Evolutionary conservation across 768 basidiomycete genomes (phyloP).

Genomic region (Leccinum rimulosum): DNA sequence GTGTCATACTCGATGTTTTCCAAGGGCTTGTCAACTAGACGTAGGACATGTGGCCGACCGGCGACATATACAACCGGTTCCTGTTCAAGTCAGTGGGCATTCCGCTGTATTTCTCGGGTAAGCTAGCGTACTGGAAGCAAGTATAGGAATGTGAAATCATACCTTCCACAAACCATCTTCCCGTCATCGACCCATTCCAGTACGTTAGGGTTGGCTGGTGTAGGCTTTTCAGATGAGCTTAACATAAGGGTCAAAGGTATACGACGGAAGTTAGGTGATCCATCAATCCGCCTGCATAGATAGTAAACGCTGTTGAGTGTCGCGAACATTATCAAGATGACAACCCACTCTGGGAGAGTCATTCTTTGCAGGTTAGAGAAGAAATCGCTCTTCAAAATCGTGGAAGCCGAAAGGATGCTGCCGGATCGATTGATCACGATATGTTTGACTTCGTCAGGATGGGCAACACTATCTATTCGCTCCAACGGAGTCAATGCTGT

Average conservation of each 20-base stretch:
- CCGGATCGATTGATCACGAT: constrained; percentile 85
- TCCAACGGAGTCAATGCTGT: constrained; percentile 80
- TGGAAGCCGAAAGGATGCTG: constrained; percentile 82
- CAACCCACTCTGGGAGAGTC: constrained; percentile 83
- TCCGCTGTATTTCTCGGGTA: constrained; percentile 48
- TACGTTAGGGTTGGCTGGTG: constrained; percentile 34
- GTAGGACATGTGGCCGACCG: constrained; percentile 86
- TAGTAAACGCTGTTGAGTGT: background rate
- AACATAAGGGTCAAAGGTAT: constrained; percentile 59
- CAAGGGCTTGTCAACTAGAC: constrained; percentile 81
- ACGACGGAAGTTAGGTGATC: constrained; percentile 90
- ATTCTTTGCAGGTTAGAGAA: constrained; percentile 95
- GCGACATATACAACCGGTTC: constrained; percentile 92
- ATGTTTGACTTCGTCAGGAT: constrained; percentile 88
- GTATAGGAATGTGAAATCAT: constrained; percentile 9
- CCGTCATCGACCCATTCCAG: constrained; percentile 38
- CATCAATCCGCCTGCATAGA: constrained; percentile 72
- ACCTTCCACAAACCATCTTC: constrained; percentile 81
- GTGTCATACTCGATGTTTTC: constrained; percentile 87
- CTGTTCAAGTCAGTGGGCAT: constrained; percentile 77
- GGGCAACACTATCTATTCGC: constrained; percentile 69
- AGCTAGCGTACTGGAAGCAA: constrained; percentile 22
- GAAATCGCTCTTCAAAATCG: constrained; percentile 94
- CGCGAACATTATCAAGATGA: background rate
- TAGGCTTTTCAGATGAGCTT: constrained; percentile 22